Evolutionary conservation across 768 basidiomycete genomes (phyloP), one percentile per base, ranked within the genome.

Genomic region (Dictyophora rubrovolvata): DNA sequence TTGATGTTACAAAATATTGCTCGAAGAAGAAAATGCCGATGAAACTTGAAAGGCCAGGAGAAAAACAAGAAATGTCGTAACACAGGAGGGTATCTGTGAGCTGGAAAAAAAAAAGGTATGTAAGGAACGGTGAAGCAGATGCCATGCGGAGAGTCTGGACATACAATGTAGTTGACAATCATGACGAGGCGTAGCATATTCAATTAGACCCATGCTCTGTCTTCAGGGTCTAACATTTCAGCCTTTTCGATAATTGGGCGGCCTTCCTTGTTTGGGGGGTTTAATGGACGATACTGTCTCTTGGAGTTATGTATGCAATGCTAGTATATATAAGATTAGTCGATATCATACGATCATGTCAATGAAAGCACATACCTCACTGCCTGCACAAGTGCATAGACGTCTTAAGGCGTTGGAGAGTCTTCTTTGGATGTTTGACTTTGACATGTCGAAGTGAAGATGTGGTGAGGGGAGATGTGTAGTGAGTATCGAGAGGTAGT

Each of bases 221-320:
- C 57, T 52, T 59, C 57, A 33, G 57, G 57, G 21, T 59, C 57
- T 47, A 59, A 20, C 57, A 59, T 59, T 47, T 59, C 57, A 20
- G 57, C 57, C 50, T 51, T 59, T 47, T 59, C 57, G 34, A 59
- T 53, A 18, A 59, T 59, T 35, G 57, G 57, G n/a, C 18, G 18
- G 3, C 57, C 57, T 6, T 59, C 10, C 22, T 52, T 59, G 50
- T 59, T 59, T 16, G 47, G 57, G 52, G 28, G 57, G 18, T 59
- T 59, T 9, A 59, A 48, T 16, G 50, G 23, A 51, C 50, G 48
- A 51, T 59, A 59, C 11, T 42, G 42, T 42, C 11, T 42, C n/a
- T 42, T 42, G 42, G 42, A 42, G n/a, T 4, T 12, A 42, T 42
- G 42, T 14, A n/a, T 42, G 42, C 42, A 42, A 12, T 42, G 42